These are phyloP conservation scores for Arthroderma sp. DNA, from an alignment of 2,329 filamentous ascomycete species.

Conservation along the genomic window DNA sequence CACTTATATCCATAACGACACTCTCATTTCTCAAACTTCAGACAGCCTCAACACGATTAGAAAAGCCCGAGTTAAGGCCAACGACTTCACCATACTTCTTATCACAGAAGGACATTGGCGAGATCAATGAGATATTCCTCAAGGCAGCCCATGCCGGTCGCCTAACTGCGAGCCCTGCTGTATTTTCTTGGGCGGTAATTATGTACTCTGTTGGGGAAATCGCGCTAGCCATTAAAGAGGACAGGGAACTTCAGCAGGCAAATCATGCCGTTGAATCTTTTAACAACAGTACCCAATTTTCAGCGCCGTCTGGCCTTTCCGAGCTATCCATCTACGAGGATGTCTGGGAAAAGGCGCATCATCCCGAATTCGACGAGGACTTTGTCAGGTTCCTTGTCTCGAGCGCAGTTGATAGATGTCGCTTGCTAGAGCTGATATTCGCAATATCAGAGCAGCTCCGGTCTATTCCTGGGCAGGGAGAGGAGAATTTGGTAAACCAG, in stretches of 20 bases:
- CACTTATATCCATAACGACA: conserved; percentile 58
- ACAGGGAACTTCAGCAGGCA: conserved; percentile 33
- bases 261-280: conserved; percentile 32
- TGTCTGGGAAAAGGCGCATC: conserved; percentile 35
- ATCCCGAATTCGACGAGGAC: conserved; percentile 34
- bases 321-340: conserved; percentile 38
- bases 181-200: conserved; percentile 72
- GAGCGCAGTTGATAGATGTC: conserved; percentile 36
- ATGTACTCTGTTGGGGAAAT: conserved; percentile 56
- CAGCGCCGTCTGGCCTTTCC: conserved; percentile 20
- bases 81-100: conserved; percentile 48
- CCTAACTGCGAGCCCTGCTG: conserved; percentile 56
- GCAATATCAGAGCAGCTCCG: conserved; percentile 35
- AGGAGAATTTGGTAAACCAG: conserved; percentile 46
- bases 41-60: conserved; percentile 44
- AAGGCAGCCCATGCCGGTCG: conserved; percentile 45
- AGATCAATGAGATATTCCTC: conserved; percentile 60
- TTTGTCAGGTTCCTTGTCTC: conserved; percentile 37
- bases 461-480: conserved; percentile 37
- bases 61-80: conserved; percentile 6
- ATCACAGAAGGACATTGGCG: conserved; percentile 55
- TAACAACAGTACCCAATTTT: conserved; percentile 26
- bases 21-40: conserved; percentile 60
- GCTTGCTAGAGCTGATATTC: conserved; percentile 39
- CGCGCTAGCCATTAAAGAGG: conserved; percentile 50